These are phyloP conservation scores for Cyclospora cayetanensis DNA, from an alignment of 169 alveolate species.

Conservation along the genomic window DNA sequence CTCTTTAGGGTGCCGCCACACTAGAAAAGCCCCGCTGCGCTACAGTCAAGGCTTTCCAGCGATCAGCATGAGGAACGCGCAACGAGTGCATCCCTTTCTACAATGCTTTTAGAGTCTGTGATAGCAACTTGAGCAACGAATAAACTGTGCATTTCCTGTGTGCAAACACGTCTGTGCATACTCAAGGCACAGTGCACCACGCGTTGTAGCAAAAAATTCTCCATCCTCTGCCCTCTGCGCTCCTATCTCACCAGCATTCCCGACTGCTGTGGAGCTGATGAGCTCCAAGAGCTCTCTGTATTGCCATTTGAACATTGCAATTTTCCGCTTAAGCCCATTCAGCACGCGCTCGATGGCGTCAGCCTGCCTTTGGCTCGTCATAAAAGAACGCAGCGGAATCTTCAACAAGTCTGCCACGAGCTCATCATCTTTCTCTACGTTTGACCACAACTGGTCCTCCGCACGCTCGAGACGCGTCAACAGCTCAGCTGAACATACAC, in stretches of 20 bases:
- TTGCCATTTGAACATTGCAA: slow-evolving; percentile 60
- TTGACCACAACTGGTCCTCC: slow-evolving; percentile 48
- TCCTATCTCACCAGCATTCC: slow-evolving; percentile 37
- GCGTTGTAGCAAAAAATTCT: too few relatives aligned
- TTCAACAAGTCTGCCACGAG: slow-evolving; percentile 42
- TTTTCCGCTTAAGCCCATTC: slow-evolving; percentile 43
- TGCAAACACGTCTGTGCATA: too few relatives aligned
- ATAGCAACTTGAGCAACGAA: too few relatives aligned
- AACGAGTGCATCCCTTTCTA: too few relatives aligned
- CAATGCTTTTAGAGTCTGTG: too few relatives aligned
- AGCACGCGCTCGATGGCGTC: slow-evolving; percentile 57
- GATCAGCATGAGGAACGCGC: too few relatives aligned
- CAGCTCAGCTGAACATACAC: neutral
- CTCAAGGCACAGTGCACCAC: too few relatives aligned
- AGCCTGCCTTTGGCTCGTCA: slow-evolving; percentile 31
- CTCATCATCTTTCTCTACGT: slow-evolving; percentile 19
- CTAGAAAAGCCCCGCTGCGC: too few relatives aligned
- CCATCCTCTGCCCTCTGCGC: too few relatives aligned
- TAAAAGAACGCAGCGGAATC: slow-evolving; percentile 40
- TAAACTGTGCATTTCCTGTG: too few relatives aligned
- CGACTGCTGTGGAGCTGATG: slow-evolving; percentile 54
- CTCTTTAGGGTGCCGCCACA: too few relatives aligned
- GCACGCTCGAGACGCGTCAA: slow-evolving; percentile 47
- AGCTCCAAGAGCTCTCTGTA: slow-evolving; percentile 52
- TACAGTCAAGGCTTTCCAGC: too few relatives aligned